phyloP scores from a whole-genome alignment of 2,329 filamentous ascomycete species.

The Trichophaea hybrida region DNA sequence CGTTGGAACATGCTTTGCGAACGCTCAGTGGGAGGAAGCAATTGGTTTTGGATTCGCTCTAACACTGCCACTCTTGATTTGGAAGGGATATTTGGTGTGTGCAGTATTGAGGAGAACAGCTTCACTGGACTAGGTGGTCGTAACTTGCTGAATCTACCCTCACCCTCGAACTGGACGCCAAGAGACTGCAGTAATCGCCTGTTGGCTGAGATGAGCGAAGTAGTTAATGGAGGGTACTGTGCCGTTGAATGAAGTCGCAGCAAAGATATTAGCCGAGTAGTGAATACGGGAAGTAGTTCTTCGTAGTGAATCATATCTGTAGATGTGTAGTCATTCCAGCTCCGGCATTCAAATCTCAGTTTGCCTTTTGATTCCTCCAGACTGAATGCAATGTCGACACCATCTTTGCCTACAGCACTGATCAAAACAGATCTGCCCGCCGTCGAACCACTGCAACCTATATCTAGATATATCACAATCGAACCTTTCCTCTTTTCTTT shows the following conservation, averaged over 20 bases:
- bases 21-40: constrained; percentile 15
- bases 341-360: constrained; percentile 18
- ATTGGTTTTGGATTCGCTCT: constrained; percentile 21
- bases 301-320: constrained; percentile 17
- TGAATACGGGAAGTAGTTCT: constrained; percentile 18
- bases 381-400: constrained; percentile 56
- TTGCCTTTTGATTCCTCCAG: constrained; percentile 6
- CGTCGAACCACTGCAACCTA: constrained; percentile 8
- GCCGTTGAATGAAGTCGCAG: neutral
- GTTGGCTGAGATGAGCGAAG: constrained; percentile 61
- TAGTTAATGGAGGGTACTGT: constrained; percentile 37
- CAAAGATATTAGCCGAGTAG: constrained; percentile 13
- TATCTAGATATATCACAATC: constrained; percentile 22
- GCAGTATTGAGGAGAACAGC: constrained; percentile 66
- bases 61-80: constrained; percentile 11
- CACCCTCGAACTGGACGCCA: constrained; percentile 46
- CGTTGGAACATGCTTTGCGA: constrained; percentile 14
- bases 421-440: constrained; percentile 42
- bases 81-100: constrained; percentile 23
- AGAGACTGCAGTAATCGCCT: constrained; percentile 61
- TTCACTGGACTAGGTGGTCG: constrained; percentile 80
- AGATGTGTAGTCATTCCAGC: constrained; percentile 19
- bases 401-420: constrained; percentile 33
- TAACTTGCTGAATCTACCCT: constrained; percentile 43
- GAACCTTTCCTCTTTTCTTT: constrained; percentile 28